A percentile compares a stretch with the other conserved stretches of the same genome.
Evolutionary conservation across 148 eudicot genomes (phyloP).

Genomic region (Camellia lanceoleosa): DNA sequence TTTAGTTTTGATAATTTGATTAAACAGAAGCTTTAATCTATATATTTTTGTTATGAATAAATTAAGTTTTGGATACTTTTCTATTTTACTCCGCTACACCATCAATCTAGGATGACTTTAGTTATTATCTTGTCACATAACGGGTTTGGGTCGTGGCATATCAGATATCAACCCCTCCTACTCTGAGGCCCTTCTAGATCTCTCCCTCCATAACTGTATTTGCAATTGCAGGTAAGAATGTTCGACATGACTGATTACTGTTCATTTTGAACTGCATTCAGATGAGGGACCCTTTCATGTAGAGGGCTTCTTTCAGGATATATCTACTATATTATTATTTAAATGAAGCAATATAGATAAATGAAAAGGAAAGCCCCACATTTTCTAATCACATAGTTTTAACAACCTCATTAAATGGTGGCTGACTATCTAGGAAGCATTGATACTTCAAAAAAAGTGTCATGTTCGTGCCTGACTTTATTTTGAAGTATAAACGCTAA

Average conservation of each 20-base stretch:
- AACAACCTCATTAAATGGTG: background rate
- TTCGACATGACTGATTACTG: background rate
- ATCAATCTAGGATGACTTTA: too few relatives aligned
- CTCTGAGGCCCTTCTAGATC: slow-evolving; percentile 3
- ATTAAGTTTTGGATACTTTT: too few relatives aligned
- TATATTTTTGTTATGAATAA: too few relatives aligned
- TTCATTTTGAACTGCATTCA: background rate
- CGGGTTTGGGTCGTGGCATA: too few relatives aligned
- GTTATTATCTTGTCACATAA: too few relatives aligned
- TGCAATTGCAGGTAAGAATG: background rate
- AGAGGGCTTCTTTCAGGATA: background rate
- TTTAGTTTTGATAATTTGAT: too few relatives aligned
- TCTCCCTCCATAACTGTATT: background rate
- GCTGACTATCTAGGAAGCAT: too few relatives aligned
- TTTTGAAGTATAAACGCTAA: too few relatives aligned
- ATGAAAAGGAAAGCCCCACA: slow-evolving; percentile 5
- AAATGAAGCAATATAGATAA: background rate
- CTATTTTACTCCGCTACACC: too few relatives aligned
- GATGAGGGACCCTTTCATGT: background rate
- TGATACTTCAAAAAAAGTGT: too few relatives aligned
- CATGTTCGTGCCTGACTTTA: too few relatives aligned
- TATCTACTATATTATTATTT: background rate
- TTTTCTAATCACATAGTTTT: slow-evolving; percentile 17
- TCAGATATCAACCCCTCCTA: background rate
- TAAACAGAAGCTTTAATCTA: too few relatives aligned